Base-by-base conservation (phyloP, 352 stramenopile genomes). In the Phytophthora ohioensis region DNA sequence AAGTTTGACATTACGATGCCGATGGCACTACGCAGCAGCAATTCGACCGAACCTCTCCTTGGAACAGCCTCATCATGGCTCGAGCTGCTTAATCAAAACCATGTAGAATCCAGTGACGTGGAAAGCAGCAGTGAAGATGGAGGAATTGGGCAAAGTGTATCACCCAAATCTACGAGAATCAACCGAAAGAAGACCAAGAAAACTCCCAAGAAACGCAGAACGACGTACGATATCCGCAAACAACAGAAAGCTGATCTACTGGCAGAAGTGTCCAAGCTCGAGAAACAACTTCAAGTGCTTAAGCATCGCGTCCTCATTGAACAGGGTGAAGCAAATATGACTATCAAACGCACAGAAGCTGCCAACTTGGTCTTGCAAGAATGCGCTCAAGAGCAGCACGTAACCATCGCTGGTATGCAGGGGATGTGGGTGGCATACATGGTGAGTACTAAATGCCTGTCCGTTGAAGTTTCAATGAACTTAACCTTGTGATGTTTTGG, bases 171-270 rank as follows among this genome's bases (percentile, higher is more conserved):
- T 27, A 27, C 21, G 21, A 27, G 21, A 27, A 27, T 0, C 21
- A 27, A 27, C 21, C 21, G 21, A 27, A 1, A 27, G 21, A n/a
- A 13, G 5, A 3, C 21, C 34, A 57, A 66, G n/a, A 60, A 10
- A 48, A 30, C 17, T 4, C 7, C 58, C 17, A 78, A 78, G 53
- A 79, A 75, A 17, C 68, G 63, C 49, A 61, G 65, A 38, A 63
- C 68, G 5, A 75, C 67, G 38, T 71, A 80, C 63, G 68, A 65
- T 21, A 66, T 80, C 32, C 72, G 72, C 55, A 80, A 75, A 52
- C 71, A 85, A 62, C 64, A 81, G 48, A 81, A 80, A 35, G 49
- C 56, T 27, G 64, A 63, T n/a, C 17, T 85, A 2, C 11, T 75
- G 13, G 27, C 38, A 15, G 48, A 81, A 27, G 46, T 78, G 13